Evolutionary conservation across 139 green algal genomes (phyloP), one percentile per base, ranked within the genome.

Genomic region (Ettlia oleoabundans): DNA sequence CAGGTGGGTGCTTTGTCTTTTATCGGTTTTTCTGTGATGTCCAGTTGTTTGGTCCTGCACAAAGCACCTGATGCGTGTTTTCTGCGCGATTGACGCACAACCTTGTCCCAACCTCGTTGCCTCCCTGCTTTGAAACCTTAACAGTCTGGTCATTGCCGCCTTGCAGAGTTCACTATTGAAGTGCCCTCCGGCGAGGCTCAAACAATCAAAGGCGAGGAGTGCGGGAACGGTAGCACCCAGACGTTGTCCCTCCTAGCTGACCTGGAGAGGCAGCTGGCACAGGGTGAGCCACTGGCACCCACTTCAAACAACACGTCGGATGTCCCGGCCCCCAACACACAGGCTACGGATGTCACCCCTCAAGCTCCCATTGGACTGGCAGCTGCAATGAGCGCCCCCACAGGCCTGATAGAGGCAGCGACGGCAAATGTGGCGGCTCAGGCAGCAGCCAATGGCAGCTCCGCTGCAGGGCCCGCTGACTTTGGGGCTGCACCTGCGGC

Each of bases 141-240:
- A 71, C 64, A 10, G 18, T 18, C 33, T 24, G 26, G 32, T 18
- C 9, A 24, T 33, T 43, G 64, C 32, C 55, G 18, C 55, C 26
- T 24, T 43, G 64, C 64, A 71, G 68, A 76, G 26, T 8, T 76
- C 28, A n/a, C 37, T 9, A 76, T 61, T 9, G 68, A 76, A 28
- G 68, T 61, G 26, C 41, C 41, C 22, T 26, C 68, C 26, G 13
- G 28, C 21, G 68, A 76, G 26, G 68, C 37, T 19, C 65, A 18
- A 19, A 1, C 10, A 30, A 18, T 38, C 3, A 19, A 71, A 40
- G 55, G 30, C 18, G 55, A 65, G 21, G 55, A 65, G 15, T 15
- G 21, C 15, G 21, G 18, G 5, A 15, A 32, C 18, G 40, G 38
- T 28, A 40, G 43, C 41, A 72, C 18, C 47, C 47, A 24, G 47